A percentile compares a stretch with the other conserved stretches of the same genome.
These are phyloP conservation scores for Ustilago shanxiensis DNA, from an alignment of 1,284 basidiomycete species.

Conservation along the genomic window DNA sequence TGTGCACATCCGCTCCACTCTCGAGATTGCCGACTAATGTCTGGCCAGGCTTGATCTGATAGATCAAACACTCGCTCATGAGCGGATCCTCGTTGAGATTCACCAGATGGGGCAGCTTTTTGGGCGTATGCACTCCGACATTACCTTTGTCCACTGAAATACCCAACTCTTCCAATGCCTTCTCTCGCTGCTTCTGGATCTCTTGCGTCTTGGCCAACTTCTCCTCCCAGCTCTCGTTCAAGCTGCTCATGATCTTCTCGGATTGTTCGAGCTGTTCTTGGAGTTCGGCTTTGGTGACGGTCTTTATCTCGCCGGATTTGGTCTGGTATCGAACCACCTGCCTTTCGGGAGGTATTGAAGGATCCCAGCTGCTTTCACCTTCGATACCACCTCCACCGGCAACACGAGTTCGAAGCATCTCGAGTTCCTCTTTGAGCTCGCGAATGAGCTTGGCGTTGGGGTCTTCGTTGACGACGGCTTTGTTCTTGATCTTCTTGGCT, in stretches of 20 bases:
- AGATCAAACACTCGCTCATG: constrained; percentile 73
- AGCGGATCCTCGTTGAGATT: constrained; percentile 71
- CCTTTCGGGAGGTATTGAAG: constrained; percentile 88
- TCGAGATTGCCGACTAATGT: constrained; percentile 75
- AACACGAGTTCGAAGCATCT: constrained; percentile 71
- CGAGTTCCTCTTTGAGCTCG: constrained; percentile 97
- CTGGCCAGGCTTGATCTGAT: constrained; percentile 89
- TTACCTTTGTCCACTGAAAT: constrained; percentile 97
- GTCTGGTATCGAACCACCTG: constrained; percentile 95
- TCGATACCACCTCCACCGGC: constrained; percentile 52
- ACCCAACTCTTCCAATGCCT: constrained; percentile 95
- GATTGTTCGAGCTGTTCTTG: constrained; percentile 96
- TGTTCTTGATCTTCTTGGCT: constrained; percentile 99
- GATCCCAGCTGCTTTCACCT: constrained; percentile 84
- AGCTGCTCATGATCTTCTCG: constrained; percentile 94
- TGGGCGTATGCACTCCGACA: constrained; percentile 97
- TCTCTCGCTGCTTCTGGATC: constrained; percentile 94
- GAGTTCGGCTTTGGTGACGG: constrained; percentile 94
- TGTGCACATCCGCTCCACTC: constrained; percentile 71
- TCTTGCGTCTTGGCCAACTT: constrained; percentile 92
- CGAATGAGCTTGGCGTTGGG: constrained; percentile 98
- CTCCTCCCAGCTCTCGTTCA: constrained; percentile 98
- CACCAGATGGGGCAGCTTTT: constrained; percentile 74
- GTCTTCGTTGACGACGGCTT: constrained; percentile 98
- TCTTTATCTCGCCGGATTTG: constrained; percentile 92